Evolutionary conservation across 805 yeast species (phyloP).

Genomic region (Kazachstania kunashirensis): DNA sequence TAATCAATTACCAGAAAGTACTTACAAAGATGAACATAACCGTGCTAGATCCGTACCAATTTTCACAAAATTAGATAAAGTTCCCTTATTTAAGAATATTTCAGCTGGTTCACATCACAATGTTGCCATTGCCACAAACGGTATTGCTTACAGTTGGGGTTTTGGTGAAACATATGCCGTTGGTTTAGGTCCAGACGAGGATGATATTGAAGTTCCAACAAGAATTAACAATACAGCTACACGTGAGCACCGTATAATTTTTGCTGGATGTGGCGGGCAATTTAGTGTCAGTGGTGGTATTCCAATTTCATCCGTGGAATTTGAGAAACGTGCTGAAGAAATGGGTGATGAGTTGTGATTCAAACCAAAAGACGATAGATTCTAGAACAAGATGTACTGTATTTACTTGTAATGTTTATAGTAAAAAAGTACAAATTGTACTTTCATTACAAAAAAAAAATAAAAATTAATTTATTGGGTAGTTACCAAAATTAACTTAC

Average conservation of each 20-base stretch:
- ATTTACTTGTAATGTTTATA: too few relatives aligned
- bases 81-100: conserved; percentile 49
- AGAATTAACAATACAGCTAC: conserved; percentile 92
- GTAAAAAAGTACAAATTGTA: too few relatives aligned
- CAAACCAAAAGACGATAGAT: too few relatives aligned
- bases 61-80: conserved; percentile 57
- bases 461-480: too few relatives aligned
- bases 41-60: conserved; percentile 76
- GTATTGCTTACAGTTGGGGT: conserved; percentile 92
- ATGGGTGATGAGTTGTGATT: conserved; percentile 37
- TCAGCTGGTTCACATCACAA: conserved; percentile 92
- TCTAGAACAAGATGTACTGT: too few relatives aligned
- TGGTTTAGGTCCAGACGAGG: conserved; percentile 83
- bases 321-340: conserved; percentile 39
- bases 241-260: conserved; percentile 55
- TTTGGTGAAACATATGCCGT: conserved; percentile 95
- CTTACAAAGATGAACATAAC: conserved; percentile 71
- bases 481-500: too few relatives aligned
- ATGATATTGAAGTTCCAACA: conserved; percentile 82
- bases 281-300: conserved; percentile 83
- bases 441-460: too few relatives aligned
- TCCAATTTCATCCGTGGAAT: conserved; percentile 13
- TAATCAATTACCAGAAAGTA: conserved; percentile 54
- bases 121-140: conserved; percentile 73
- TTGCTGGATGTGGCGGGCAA: conserved; percentile 94